Evolutionary conservation across 2,329 filamentous ascomycete genomes (phyloP).

Genomic region (Neopestalotiopsis rosae): DNA sequence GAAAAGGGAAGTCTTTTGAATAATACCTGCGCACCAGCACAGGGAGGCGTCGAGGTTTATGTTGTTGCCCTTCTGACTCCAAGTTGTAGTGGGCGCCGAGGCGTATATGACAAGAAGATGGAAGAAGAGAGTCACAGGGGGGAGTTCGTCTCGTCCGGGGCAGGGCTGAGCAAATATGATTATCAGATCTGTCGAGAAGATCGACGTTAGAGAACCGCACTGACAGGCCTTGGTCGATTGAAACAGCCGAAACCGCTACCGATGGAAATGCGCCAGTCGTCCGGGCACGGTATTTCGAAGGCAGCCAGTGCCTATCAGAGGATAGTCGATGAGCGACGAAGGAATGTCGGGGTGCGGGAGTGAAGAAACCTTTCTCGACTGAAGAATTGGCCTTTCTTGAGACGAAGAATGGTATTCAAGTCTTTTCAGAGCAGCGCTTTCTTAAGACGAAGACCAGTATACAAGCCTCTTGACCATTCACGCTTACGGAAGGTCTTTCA

Average conservation of each 20-base stretch:
- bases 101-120: background rate
- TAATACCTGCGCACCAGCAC: slow-evolving; percentile 13
- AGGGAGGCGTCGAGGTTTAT: background rate
- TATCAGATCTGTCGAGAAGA: slow-evolving; percentile 40
- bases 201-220: slow-evolving; percentile 45
- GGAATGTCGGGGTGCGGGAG: slow-evolving; percentile 24
- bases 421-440: slow-evolving; percentile 25
- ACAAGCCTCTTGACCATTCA: slow-evolving; percentile 25
- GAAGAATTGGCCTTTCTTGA: slow-evolving; percentile 28
- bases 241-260: slow-evolving; percentile 46
- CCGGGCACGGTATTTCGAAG: slow-evolving; percentile 23
- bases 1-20: background rate
- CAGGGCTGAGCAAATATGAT: slow-evolving; percentile 15
- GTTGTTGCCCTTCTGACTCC: background rate
- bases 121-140: background rate
- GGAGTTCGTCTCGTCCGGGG: background rate
- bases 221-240: slow-evolving; percentile 41
- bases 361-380: slow-evolving; percentile 25
- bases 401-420: slow-evolving; percentile 31
- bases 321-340: slow-evolving; percentile 10
- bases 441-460: slow-evolving; percentile 33
- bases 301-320: slow-evolving; percentile 27
- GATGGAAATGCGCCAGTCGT: slow-evolving; percentile 33
- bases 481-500: slow-evolving; percentile 17
- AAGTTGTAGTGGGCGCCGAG: background rate